phyloP scores from a whole-genome alignment of 2,329 filamentous ascomycete species.

The Metarhizium album region DNA sequence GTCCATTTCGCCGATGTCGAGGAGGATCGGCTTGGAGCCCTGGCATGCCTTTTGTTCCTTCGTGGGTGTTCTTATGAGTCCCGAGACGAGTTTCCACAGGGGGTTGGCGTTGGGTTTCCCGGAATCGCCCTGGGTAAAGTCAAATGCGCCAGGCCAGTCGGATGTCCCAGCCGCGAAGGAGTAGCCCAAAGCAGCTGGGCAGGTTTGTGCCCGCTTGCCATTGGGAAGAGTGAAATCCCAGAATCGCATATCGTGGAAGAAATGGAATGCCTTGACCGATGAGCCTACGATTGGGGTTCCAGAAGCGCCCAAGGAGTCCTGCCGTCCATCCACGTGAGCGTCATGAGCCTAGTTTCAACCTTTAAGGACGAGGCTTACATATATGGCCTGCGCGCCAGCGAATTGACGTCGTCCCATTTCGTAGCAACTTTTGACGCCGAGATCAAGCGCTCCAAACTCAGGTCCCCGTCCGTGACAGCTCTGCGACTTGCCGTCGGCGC shows the following conservation, averaged over 20 bases:
- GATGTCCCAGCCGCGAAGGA: conserved; percentile 89
- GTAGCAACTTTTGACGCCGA: conserved; percentile 62
- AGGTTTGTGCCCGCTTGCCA: conserved; percentile 60
- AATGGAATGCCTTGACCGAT: conserved; percentile 72
- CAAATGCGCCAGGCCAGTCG: conserved; percentile 82
- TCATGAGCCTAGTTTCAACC: neutral
- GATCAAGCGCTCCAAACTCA: conserved; percentile 54
- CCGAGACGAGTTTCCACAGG: conserved; percentile 68
- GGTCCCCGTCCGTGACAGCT: conserved; percentile 67
- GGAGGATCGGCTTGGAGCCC: conserved; percentile 68
- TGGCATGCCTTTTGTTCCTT: conserved; percentile 67
- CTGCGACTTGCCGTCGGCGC: conserved; percentile 56
- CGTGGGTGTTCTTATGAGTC: conserved; percentile 59
- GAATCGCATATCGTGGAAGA: conserved; percentile 70
- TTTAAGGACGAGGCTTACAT: conserved; percentile 18
- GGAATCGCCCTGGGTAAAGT: conserved; percentile 81
- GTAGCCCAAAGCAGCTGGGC: conserved; percentile 79
- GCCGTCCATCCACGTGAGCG: neutral
- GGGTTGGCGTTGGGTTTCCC: conserved; percentile 60
- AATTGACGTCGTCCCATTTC: conserved; percentile 69
- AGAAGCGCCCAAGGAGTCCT: conserved; percentile 29
- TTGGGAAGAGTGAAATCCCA: conserved; percentile 67
- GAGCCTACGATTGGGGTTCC: conserved; percentile 47
- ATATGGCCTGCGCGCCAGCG: conserved; percentile 39
- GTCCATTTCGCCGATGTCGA: conserved; percentile 76